A percentile compares a stretch with the other conserved stretches of the same genome.
Conservation (phyloP, 345 rosid genomes). For the Lumnitzera racemosa region DNA sequence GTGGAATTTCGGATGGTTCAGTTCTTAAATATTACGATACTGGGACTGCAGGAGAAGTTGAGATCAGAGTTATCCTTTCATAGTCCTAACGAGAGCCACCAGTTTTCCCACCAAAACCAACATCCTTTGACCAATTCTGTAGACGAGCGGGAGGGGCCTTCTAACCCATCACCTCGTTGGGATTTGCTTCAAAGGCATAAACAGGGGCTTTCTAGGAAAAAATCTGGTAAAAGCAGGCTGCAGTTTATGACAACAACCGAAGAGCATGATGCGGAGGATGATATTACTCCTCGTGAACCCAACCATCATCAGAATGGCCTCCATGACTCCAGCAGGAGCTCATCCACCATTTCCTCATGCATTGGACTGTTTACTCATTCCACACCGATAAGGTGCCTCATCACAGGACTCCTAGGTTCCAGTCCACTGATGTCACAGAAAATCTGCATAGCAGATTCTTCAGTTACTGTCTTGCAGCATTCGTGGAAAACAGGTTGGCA, state of each 20-base stretch:
- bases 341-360: constrained; percentile 31
- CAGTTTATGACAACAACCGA: constrained; percentile 62
- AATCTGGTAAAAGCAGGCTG: constrained; percentile 88
- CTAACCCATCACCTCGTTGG: constrained; percentile 41
- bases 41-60: constrained; percentile 58
- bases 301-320: constrained; percentile 31
- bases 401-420: constrained; percentile 79
- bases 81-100: constrained; percentile 37
- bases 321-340: constrained; percentile 40
- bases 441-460: constrained; percentile 83
- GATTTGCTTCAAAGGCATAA: constrained; percentile 65
- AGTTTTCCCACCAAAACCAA: constrained; percentile 26
- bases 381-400: constrained; percentile 73
- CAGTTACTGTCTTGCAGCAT: constrained; percentile 78
- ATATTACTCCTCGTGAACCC: constrained; percentile 47
- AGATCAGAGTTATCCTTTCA: constrained; percentile 44
- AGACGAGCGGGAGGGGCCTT: constrained; percentile 45
- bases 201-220: constrained; percentile 54
- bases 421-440: constrained; percentile 65
- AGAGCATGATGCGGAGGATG: constrained; percentile 64
- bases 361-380: constrained; percentile 81
- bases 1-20: constrained; percentile 88
- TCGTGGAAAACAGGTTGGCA: constrained; percentile 90
- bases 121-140: constrained; percentile 19
- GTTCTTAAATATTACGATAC: constrained; percentile 58